These are phyloP conservation scores for Rubus idaeus DNA, from an alignment of 306 rosid species.

Conservation along the genomic window DNA sequence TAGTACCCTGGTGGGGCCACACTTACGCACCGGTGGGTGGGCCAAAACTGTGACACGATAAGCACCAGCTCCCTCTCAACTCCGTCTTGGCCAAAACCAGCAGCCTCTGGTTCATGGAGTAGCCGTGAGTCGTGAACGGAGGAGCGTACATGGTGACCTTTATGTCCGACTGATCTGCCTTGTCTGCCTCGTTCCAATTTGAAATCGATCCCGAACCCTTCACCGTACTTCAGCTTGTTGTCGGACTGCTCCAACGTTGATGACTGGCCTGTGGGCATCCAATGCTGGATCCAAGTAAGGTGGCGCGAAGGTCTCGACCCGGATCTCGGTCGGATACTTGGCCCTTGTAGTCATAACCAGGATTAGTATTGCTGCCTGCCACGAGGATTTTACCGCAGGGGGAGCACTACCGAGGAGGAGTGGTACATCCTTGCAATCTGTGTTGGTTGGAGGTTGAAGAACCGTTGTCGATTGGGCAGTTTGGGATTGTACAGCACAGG, in stretches of 20 bases:
- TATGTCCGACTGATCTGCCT: conserved; percentile 24
- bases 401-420: conserved; percentile 66
- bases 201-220: conserved; percentile 24
- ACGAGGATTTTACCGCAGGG: conserved; percentile 61
- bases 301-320: conserved; percentile 67
- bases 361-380: conserved; percentile 80
- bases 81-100: conserved; percentile 27
- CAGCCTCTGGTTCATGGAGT: conserved; percentile 74
- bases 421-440: conserved; percentile 82
- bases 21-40: conserved; percentile 26
- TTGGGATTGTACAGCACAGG: conserved; percentile 56
- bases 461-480: neutral
- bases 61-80: neutral
- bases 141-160: conserved; percentile 63
- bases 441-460: conserved; percentile 1
- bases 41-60: conserved; percentile 26
- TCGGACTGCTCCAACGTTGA: conserved; percentile 24
- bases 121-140: conserved; percentile 92
- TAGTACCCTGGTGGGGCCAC: conserved; percentile 81
- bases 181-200: neutral
- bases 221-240: neutral
- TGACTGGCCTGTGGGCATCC: conserved; percentile 30
- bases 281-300: conserved; percentile 55
- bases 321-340: conserved; percentile 69
- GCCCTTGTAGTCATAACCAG: conserved; percentile 42